Conservation (phyloP, 169 alveolate species). For the Plasmodium adleri region DNA sequence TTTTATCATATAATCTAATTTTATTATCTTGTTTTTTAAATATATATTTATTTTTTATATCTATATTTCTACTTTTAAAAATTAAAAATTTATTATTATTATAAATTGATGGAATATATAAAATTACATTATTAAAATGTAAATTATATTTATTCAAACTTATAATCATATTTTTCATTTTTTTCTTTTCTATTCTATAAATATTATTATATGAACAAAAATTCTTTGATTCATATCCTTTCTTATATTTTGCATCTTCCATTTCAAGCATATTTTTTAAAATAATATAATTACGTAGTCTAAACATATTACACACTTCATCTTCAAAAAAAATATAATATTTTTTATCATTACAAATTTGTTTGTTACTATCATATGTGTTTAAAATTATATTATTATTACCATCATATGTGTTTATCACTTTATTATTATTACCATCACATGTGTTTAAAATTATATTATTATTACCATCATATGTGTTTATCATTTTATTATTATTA, state of each 20-base stretch:
- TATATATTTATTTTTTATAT: slow-evolving; percentile 31
- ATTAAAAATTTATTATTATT: slow-evolving; percentile 33
- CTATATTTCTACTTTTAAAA: slow-evolving; percentile 11
- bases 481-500: too few species aligned
- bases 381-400: too few species aligned
- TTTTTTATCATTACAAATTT: background rate
- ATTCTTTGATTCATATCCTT: background rate
- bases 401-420: too few species aligned
- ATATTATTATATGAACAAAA: background rate
- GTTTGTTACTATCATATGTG: too few species aligned
- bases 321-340: background rate
- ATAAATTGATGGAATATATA: slow-evolving; percentile 18
- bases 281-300: background rate
- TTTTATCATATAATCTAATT: slow-evolving; percentile 33
- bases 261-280: background rate
- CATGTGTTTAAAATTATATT: too few species aligned
- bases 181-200: slow-evolving; percentile 15
- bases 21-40: background rate
- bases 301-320: background rate
- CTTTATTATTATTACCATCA: too few species aligned
- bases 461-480: too few species aligned
- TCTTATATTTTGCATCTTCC: background rate
- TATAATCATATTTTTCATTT: slow-evolving; percentile 18
- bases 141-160: slow-evolving; percentile 40
- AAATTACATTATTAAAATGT: slow-evolving; percentile 1